Percentiles rank a stretch among this genome's conserved stretches.
phyloP scores from a whole-genome alignment of 345 rosid species.

The Populus davidiana region DNA sequence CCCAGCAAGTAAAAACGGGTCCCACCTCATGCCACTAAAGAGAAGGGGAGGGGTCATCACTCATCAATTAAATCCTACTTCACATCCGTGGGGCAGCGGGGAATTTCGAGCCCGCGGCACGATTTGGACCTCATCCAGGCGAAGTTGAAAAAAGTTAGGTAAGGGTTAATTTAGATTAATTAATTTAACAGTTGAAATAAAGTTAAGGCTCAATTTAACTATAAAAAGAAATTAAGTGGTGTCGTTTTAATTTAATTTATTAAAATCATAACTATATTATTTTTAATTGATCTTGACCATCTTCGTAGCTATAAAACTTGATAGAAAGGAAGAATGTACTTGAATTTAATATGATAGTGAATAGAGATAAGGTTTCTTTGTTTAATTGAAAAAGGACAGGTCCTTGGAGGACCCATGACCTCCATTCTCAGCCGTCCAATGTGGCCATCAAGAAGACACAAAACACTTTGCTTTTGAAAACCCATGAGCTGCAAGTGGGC shows the following conservation, averaged over 20 bases:
- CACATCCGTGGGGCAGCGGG: neutral
- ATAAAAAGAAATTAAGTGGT: no score
- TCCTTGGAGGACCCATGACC: neutral
- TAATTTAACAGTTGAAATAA: no score
- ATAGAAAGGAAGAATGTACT: neutral
- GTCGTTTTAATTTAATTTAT: no score
- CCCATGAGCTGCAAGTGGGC: conserved; percentile 8
- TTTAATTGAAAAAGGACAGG: conserved; percentile 9
- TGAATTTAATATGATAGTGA: conserved; percentile 3
- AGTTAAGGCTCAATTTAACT: no score
- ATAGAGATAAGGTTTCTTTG: conserved; percentile 20
- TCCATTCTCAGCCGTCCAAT: conserved; percentile 33
- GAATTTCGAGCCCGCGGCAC: no score
- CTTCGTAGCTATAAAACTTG: no score
- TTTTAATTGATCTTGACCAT: no score
- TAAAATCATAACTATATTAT: no score
- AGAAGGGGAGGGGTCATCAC: no score
- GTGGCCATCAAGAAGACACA: conserved; percentile 17
- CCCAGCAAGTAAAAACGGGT: conserved; percentile 22
- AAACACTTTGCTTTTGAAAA: neutral
- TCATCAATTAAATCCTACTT: neutral
- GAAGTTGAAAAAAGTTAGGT: no score
- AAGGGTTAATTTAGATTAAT: no score
- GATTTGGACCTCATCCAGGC: no score
- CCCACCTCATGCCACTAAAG: conserved; percentile 7